phyloP scores from a whole-genome alignment of 345 rosid genomes.

The Syzygium grande region DNA sequence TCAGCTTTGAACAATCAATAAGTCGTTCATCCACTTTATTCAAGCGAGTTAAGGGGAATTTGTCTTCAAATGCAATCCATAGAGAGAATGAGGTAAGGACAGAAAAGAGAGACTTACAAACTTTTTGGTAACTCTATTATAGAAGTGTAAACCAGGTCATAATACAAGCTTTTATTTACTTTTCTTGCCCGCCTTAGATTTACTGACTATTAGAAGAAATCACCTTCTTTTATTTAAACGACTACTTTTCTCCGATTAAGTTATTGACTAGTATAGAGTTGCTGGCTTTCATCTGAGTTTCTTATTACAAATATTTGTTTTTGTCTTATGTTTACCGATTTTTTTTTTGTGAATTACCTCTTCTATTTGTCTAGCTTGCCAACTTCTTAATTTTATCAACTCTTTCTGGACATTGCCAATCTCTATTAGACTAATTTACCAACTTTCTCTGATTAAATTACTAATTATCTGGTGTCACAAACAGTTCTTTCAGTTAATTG shows the following conservation, averaged over 20 bases:
- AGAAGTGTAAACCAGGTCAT: not conserved
- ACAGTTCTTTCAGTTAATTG: not conserved
- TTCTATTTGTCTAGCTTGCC: not conserved
- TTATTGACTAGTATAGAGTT: not conserved
- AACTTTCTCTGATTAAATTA: not conserved
- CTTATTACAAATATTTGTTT: not conserved
- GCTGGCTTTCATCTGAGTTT: not conserved
- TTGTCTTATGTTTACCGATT: not conserved
- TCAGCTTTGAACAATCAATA: not conserved
- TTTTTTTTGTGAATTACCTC: not conserved
- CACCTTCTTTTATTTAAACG: not conserved
- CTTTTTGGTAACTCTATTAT: not conserved
- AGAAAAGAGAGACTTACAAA: not conserved
- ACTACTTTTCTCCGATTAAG: not conserved
- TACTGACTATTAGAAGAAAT: not conserved
- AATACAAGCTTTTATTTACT: not conserved
- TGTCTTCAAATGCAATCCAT: not conserved
- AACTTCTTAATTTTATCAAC: not conserved
- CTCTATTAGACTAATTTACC: not conserved
- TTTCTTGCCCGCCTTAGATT: not conserved
- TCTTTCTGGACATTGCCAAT: not conserved
- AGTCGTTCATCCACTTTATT: not conserved
- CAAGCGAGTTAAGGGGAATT: not conserved
- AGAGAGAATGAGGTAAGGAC: not conserved
- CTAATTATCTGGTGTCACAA: not conserved